Evolutionary conservation across 2,329 filamentous ascomycete genomes (phyloP).

Genomic region (Lecanosticta acicola): DNA sequence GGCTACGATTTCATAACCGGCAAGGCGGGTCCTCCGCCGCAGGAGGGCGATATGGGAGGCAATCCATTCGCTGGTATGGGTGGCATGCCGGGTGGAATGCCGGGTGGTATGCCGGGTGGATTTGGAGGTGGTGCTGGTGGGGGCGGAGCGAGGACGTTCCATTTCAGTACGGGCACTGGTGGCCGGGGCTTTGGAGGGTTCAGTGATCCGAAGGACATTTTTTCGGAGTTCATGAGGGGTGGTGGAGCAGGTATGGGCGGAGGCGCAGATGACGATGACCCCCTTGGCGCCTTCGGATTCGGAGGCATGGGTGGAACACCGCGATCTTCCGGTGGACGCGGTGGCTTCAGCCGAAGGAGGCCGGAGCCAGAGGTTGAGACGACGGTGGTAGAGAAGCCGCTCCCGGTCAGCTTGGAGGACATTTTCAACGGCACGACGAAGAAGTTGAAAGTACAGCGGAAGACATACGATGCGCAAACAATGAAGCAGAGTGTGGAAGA

Average conservation of each 20-base stretch:
- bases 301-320: constrained; percentile 37
- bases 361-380: constrained; percentile 68
- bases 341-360: constrained; percentile 30
- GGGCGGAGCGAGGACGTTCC: constrained; percentile 52
- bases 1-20: constrained; percentile 77
- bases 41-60: constrained; percentile 40
- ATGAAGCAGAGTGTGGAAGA: constrained; percentile 84
- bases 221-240: constrained; percentile 71
- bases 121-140: constrained; percentile 49
- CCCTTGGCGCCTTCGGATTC: constrained; percentile 47
- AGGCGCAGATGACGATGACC: constrained; percentile 47
- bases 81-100: constrained; percentile 55
- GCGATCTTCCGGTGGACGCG: constrained; percentile 42
- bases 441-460: constrained; percentile 97
- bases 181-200: constrained; percentile 67
- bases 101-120: constrained; percentile 31
- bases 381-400: constrained; percentile 78
- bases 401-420: constrained; percentile 81
- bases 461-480: constrained; percentile 75
- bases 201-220: constrained; percentile 77
- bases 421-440: constrained; percentile 81
- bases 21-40: constrained; percentile 46
- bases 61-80: constrained; percentile 27
- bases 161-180: constrained; percentile 55
- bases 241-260: constrained; percentile 46